Evolutionary conservation across 2,329 filamentous ascomycete species (phyloP).

Genomic region (Calonectria ilicicola): DNA sequence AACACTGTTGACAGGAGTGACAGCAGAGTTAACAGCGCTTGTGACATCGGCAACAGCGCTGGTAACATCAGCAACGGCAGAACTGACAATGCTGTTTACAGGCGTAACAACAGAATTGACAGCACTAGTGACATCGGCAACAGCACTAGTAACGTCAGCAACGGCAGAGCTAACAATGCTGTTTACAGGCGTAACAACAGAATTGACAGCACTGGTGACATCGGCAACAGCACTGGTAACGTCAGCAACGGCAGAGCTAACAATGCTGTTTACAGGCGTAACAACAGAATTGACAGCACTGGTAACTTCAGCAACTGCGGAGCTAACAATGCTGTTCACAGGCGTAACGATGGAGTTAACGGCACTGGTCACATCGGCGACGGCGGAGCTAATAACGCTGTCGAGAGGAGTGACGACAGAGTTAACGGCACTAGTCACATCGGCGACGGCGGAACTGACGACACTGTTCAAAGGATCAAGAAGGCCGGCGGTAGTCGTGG

Average conservation of each 20-base stretch:
- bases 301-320: background rate
- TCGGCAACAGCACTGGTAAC: background rate
- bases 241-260: conserved; percentile 22
- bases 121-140: no score
- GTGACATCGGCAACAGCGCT: no score
- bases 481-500: background rate
- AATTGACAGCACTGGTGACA: background rate
- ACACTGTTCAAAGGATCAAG: conserved; percentile 39
- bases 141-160: background rate
- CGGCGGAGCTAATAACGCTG: background rate
- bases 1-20: conserved; percentile 21
- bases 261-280: conserved; percentile 19
- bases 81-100: background rate
- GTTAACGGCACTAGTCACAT: conserved; percentile 17
- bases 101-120: conserved; percentile 23
- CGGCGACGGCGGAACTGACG: conserved; percentile 33
- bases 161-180: background rate
- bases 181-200: conserved; percentile 21
- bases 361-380: background rate
- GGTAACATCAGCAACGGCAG: background rate
- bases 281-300: no score
- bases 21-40: conserved; percentile 22
- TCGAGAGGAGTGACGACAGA: conserved; percentile 26
- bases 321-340: background rate
- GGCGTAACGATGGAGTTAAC: conserved; percentile 20